Evolutionary conservation across 2,329 filamentous ascomycete genomes (phyloP), one percentile per base, ranked within the genome.

Genomic region (Ophioceras dolichostomum): DNA sequence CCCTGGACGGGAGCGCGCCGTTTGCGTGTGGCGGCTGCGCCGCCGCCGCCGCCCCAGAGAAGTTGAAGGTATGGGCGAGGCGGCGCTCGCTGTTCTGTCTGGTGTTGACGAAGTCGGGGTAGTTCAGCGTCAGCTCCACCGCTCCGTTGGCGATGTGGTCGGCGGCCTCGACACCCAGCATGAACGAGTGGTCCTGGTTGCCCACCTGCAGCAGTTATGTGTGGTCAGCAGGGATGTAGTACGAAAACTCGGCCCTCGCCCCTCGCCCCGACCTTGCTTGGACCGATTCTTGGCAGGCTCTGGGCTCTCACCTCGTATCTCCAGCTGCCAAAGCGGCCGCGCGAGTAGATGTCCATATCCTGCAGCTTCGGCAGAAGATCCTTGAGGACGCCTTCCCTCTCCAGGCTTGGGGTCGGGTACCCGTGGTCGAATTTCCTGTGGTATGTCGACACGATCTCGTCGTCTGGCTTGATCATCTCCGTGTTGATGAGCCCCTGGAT

Each of bases 401-500:
- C 91, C 29, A 98, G 77, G 24, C 82, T 76, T 20, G 91, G 91
- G 13, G 91, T 98, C 44, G 91, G 91, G 71, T 98, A 98, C 49
- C 91, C 91, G 70, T 96, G 91, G 61, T 95, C 84, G 63, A 98
- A 98, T 62, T 83, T 79, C 64, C 91, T 86, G 75, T 95, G 86
- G 71, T 98, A 98, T 47, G 88, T 95, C 36, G 87, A 94, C 52
- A 98, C 87, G 47, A 98, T 94, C 68, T 95, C 89, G 54, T 96
- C 91, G 38, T 73, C 71, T 38, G 89, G 70, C 63, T 80, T 77
- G 64, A 98, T 79, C 86, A 98, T 94, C 48, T 94, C 83, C 14
- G 91, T 98, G 76, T 95, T 96, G 71, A 98, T 74, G 36, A 96
- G 81, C 54, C 91, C 91, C 67, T 94, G 83, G 59, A 98, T 96